These are phyloP conservation scores for Wickerhamomyces rabaulensis DNA, from an alignment of 805 yeast genomes.

Conservation along the genomic window DNA sequence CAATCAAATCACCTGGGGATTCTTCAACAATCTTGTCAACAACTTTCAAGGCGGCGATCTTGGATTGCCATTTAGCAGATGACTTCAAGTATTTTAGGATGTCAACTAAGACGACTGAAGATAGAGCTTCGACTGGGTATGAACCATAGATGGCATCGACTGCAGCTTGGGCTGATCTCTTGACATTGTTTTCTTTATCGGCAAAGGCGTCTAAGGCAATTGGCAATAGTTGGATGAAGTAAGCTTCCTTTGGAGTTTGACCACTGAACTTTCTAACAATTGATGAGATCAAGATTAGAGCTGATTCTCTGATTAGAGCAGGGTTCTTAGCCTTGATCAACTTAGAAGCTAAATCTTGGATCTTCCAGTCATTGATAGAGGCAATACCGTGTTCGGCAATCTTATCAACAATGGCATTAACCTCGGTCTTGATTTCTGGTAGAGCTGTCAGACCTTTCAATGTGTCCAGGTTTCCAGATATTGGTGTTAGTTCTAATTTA, in stretches of 20 bases:
- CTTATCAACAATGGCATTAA: conserved; percentile 38
- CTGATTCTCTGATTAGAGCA: conserved; percentile 70
- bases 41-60: conserved; percentile 69
- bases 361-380: conserved; percentile 56
- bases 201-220: conserved; percentile 66
- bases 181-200: conserved; percentile 84
- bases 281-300: conserved; percentile 53
- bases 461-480: conserved; percentile 49
- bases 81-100: conserved; percentile 62
- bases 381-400: conserved; percentile 40
- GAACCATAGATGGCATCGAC: conserved; percentile 63
- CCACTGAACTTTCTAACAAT: conserved; percentile 62
- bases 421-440: conserved; percentile 30
- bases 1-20: conserved; percentile 80
- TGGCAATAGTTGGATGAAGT: conserved; percentile 57
- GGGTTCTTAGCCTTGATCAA: conserved; percentile 72
- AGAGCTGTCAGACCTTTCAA: conserved; percentile 37
- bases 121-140: conserved; percentile 73
- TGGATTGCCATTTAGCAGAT: conserved; percentile 92
- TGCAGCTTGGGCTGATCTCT: conserved; percentile 80
- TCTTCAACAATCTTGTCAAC: conserved; percentile 73
- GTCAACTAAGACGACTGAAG: conserved; percentile 61
- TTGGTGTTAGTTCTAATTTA: conserved; percentile 60
- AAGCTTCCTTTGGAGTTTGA: conserved; percentile 69
- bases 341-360: conserved; percentile 58